phyloP scores from a whole-genome alignment of 495 filamentous ascomycete species.

The Penicillium pulvis region DNA sequence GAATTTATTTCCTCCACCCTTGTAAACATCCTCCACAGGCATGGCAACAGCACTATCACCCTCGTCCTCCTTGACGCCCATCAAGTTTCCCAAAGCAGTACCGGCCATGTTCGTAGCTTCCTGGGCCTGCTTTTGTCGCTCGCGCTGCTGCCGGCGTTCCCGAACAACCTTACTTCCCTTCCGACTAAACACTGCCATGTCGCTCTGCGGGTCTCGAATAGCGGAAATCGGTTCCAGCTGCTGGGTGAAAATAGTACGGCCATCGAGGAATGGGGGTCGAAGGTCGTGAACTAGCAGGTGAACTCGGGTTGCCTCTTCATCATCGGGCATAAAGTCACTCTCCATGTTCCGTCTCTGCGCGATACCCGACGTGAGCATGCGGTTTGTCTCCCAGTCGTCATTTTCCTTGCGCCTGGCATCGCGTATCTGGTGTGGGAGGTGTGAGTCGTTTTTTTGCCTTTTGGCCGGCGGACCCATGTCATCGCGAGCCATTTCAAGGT shows the following conservation, averaged over 20 bases:
- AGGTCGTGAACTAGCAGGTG: constrained; percentile 94
- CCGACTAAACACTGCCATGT: constrained; percentile 97
- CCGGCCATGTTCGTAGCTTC: constrained; percentile 93
- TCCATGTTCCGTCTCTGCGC: constrained; percentile 84
- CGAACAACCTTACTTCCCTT: constrained; percentile 94
- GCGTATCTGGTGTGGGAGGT: constrained; percentile 43
- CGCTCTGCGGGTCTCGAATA: constrained; percentile 91
- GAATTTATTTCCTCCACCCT: constrained; percentile 74
- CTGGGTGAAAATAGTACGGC: constrained; percentile 93
- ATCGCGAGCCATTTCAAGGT: constrained; percentile 36
- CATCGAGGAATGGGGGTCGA: constrained; percentile 93
- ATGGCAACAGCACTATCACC: constrained; percentile 82
- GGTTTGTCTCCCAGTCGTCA: constrained; percentile 98
- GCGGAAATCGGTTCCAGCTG: constrained; percentile 95
- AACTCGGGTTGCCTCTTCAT: constrained; percentile 86
- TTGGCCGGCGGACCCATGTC: constrained; percentile 46
- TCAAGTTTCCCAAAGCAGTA: constrained; percentile 88
- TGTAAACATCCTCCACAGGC: constrained; percentile 70
- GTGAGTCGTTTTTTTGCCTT: constrained; percentile 42
- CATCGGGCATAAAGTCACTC: constrained; percentile 82
- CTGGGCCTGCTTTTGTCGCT: constrained; percentile 93
- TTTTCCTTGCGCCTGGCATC: constrained; percentile 82
- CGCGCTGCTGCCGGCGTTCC: constrained; percentile 87
- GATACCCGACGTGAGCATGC: constrained; percentile 95
- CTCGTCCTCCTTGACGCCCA: constrained; percentile 94